These are phyloP conservation scores for Xylaria sp. DNA, from an alignment of 495 filamentous ascomycete species.

Conservation along the genomic window DNA sequence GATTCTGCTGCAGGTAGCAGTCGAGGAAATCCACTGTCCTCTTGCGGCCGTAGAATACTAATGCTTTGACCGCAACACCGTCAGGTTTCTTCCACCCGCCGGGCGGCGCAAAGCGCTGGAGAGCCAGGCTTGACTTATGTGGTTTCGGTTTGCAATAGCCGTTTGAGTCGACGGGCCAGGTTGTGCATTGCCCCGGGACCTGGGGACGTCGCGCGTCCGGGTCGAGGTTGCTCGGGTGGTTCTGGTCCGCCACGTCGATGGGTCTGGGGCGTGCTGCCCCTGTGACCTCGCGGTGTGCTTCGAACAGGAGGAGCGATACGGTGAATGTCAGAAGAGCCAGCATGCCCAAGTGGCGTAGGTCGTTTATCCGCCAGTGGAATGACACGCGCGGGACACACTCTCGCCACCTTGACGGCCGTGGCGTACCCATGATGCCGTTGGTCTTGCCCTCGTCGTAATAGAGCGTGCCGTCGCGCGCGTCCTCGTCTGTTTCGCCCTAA, in stretches of 20 bases:
- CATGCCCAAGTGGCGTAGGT: constrained; percentile 29
- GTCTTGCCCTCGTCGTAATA: neutral
- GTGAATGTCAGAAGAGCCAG: constrained; percentile 28
- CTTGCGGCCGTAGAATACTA: constrained; percentile 58
- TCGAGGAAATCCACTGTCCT: constrained; percentile 58
- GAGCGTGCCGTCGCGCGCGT: neutral
- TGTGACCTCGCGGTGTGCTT: constrained; percentile 28
- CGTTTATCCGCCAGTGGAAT: constrained; percentile 27
- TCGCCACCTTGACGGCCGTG: constrained; percentile 8
- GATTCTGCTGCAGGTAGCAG: constrained; percentile 63
- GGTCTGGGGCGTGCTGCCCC: neutral
- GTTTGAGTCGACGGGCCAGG: constrained; percentile 36
- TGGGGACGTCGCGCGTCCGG: neutral
- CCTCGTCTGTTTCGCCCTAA: neutral
- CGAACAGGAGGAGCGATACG: constrained; percentile 33
- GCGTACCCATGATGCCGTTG: constrained; percentile 10
- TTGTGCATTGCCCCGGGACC: constrained; percentile 37
- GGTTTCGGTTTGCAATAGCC: constrained; percentile 25
- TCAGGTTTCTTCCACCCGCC: constrained; percentile 49
- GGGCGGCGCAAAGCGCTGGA: constrained; percentile 35
- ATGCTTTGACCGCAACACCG: constrained; percentile 54
- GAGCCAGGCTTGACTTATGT: constrained; percentile 19
- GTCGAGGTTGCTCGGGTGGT: neutral
- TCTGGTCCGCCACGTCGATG: neutral
- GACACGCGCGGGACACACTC: constrained; percentile 3